Evolutionary conservation across 805 yeast species (phyloP), one percentile per base, ranked within the genome.

Genomic region (Hanseniaspora jakobsenii): DNA sequence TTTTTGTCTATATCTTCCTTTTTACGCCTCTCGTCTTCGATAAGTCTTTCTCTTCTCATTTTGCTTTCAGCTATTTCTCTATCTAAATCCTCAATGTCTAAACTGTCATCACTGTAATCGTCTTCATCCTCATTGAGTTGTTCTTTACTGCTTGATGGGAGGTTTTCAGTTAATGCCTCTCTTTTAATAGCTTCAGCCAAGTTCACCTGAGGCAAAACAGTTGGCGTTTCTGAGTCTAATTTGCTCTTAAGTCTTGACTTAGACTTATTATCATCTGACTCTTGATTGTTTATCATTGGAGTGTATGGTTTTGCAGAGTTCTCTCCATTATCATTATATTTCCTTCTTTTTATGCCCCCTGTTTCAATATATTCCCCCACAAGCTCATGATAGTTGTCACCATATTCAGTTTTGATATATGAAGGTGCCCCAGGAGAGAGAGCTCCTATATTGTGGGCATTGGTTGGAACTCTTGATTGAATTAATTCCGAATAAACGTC

Each of bases 391-490:
- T 24, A 24, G 10, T 24, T 10, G 10, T 24, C 27, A 6, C 9
- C 9, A 24, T 24, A 24, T 10, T 24, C 27, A 24, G 27, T 7
- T 24, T 24, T 24, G 10, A 24, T 10, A 24, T 24, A 24, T 7
- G 6, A 7, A 24, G 27, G 27, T 24, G 27, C 6, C 27, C 27
- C 27, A 24, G 27, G 27, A 7, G 27, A 24, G n/a, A n/a, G n/a
- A n/a, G n/a, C n/a, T 24, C 9, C 10, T 24, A 10, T 24, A 24
- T 24, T 24, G 10, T 24, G 27, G 9, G 10, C 9, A 24, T 36
- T 24, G 23, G 23, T 17, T 4, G 22, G 30, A 4, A 14, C 21
- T 9, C 8, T 24, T 4, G 23, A 42, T 75, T 66, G 49, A 71
- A 24, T 66, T 16, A 42, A 21, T 2, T 42, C 28, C 4, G 46